Percentiles rank a stretch among this genome's conserved stretches.
phyloP scores from a whole-genome alignment of 208 protist genomes.

The Acanthamoeba quina region DNA sequence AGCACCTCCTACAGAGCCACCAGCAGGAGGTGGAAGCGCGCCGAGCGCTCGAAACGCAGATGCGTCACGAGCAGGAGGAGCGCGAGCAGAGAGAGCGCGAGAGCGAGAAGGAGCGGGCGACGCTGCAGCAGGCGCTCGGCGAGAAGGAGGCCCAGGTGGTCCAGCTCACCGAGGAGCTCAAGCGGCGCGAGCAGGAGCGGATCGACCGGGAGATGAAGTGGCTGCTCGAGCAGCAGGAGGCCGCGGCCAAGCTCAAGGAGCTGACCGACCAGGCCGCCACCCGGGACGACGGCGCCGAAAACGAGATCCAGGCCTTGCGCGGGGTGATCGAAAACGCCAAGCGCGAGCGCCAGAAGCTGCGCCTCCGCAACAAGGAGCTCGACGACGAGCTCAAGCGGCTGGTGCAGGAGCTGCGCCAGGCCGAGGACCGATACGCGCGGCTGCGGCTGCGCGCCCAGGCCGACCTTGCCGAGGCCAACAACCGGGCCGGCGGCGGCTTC shows the following conservation, averaged over 20 bases:
- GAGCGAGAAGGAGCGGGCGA: not conserved
- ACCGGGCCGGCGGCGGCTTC: not conserved
- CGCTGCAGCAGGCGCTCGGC: not conserved
- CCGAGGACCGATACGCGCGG: not conserved
- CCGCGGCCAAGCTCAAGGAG: not conserved
- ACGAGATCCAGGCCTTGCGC: not conserved
- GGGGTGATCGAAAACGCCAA: not conserved
- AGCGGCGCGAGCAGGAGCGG: not conserved
- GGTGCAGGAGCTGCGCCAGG: constrained; percentile 19
- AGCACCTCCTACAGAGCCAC: not conserved
- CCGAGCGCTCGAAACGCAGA: constrained; percentile 10
- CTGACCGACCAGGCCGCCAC: not conserved
- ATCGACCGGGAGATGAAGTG: constrained; percentile 32
- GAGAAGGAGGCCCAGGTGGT: not conserved
- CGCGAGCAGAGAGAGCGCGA: not conserved
- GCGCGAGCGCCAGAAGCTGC: not conserved
- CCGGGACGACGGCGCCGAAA: not conserved
- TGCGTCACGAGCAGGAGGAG: constrained; percentile 25
- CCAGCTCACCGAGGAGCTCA: not conserved
- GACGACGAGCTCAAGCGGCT: not conserved
- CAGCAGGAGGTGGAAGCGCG: not conserved
- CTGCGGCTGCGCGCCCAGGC: not conserved
- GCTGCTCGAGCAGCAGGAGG: constrained; percentile 1
- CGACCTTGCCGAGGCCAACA: not conserved
- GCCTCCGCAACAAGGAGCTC: constrained; percentile 23